Base-by-base conservation (phyloP, 2,329 filamentous ascomycete genomes). In the Fusarium redolens region DNA sequence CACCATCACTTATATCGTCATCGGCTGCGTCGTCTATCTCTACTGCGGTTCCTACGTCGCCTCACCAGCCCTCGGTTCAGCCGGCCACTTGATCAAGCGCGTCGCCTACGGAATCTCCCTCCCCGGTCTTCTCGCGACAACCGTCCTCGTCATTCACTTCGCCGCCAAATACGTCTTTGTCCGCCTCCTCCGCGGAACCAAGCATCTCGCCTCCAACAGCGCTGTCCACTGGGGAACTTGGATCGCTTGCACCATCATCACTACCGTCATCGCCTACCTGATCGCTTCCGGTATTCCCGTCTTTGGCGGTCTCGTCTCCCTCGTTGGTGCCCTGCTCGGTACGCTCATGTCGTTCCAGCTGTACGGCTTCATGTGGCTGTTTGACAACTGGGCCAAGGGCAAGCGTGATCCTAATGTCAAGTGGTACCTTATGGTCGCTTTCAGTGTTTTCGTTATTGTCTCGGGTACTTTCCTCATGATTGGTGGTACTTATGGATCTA, bases 41-140 rank as follows among this genome's bases (percentile, higher is more conserved):
- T 86, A 79, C 74, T 85, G 83, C 67, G 85, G 85, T 0, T 83
- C 83, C 0, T 86, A 82, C 63, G 83, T 87, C 7, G 82, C 85
- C 0, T 85, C 84, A 0, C 85, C 85, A 0, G 84, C 85, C 15
- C 81, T 87, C 14, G 85, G 85, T 4, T 85, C 83, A 15, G 85
- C 84, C 1, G 85, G 85, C 6, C 35, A 59, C 1, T 62, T 76
- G 1, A 78, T 85, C 64, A 86, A 86, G 79, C 85, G 83, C 66
- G 75, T 86, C 15, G 80, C 78, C 54, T 87, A 87, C 57, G 85
- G 83, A 4, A 63, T 81, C 1, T 79, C 79, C 12, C 68, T 81
- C 2, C 79, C 79, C 1, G 79, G 79, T 12, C 74, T 81, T 10
- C 38, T 79, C 25, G 78, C 78, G 11, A 77, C 77, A 2, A 75